Base-by-base conservation (phyloP, 345 rosid genomes). In the Pugionium cornutum region DNA sequence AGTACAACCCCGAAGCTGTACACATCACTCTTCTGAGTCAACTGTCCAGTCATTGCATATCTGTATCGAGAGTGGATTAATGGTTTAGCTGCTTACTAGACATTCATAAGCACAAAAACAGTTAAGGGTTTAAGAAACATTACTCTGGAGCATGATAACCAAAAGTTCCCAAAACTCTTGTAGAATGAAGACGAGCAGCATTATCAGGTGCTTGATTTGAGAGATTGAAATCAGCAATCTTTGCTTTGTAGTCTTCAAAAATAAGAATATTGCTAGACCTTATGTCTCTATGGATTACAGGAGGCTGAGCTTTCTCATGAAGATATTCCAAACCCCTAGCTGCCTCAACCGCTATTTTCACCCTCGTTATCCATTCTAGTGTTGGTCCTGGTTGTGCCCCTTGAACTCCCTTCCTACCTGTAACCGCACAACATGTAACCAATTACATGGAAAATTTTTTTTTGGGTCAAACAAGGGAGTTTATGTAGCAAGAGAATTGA, bases 131-230 rank as follows among this genome's bases (percentile, higher is more conserved):
- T 18, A 66, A 59, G 58, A 60, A 11, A 66, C 37, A 26, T 66
- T 68, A 74, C 78, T 74, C 78, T 54, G 74, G 73, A 68, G 78
- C 78, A 68, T 74, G 78, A 62, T 74, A 74, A 55, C 78, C 78
- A 44, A 74, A 74, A 46, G 74, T 74, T 55, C 78, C 78, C 65
- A 74, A 56, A n/a, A 74, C 74, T 68, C 69, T 67, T 27, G 78
- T 74, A 0, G 78, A 74, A 40, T 74, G 78, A 62, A 74, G 78
- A 56, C 78, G 78, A 29, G 78, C 74, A 53, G 78, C 78, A 25
- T 67, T 74, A 68, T 74, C 74, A 43, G 78, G 78, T 42, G 74
- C 58, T 62, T 74, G 78, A 40, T 74, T 74, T 9, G 78, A 74
- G 61, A 74, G 78, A 68, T 74, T 68, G 63, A 74, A 74, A 62